These are phyloP conservation scores for Panicum virgatum DNA, from an alignment of 202 grass and related monocot genomes.

Conservation along the genomic window DNA sequence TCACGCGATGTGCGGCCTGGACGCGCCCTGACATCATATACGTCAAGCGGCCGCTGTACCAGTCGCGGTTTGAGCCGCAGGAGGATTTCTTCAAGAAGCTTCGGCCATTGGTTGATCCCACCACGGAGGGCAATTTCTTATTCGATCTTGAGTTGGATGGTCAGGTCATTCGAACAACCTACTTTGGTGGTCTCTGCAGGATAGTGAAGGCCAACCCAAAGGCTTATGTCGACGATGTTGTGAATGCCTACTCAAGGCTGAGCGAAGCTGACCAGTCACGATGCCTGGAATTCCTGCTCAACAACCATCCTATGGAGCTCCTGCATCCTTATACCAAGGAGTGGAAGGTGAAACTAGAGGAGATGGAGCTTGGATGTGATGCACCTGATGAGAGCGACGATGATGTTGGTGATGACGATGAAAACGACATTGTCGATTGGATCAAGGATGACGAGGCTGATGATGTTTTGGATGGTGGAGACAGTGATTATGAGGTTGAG, in stretches of 20 bases:
- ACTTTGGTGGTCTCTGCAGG: conserved; percentile 83
- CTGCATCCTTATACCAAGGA: conserved; percentile 95
- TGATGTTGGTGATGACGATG: conserved; percentile 34
- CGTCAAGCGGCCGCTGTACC: conserved; percentile 76
- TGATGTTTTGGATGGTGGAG: conserved; percentile 20
- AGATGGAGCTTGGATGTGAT: conserved; percentile 91
- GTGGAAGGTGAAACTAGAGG: conserved; percentile 95
- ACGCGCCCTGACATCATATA: conserved; percentile 88
- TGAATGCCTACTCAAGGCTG: conserved; percentile 83
- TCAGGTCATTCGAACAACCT: conserved; percentile 50
- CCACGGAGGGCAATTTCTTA: conserved; percentile 63
- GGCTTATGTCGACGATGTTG: conserved; percentile 93
- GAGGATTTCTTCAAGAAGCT: conserved; percentile 79
- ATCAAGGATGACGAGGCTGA: conserved; percentile 54
- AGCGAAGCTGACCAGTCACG: conserved; percentile 54
- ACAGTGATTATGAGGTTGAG: conserved; percentile 31
- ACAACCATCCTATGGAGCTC: conserved; percentile 84
- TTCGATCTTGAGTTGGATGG: conserved; percentile 69
- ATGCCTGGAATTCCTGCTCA: conserved; percentile 85
- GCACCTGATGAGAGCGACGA: conserved; percentile 73
- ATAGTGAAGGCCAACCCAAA: conserved; percentile 79
- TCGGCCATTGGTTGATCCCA: conserved; percentile 65
- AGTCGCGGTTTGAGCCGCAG: conserved; percentile 85
- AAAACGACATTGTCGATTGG: conserved; percentile 40
- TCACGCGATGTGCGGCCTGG: conserved; percentile 90